Conservation (phyloP, 2,329 filamentous ascomycete genomes). For the Cladophialophora immunda region DNA sequence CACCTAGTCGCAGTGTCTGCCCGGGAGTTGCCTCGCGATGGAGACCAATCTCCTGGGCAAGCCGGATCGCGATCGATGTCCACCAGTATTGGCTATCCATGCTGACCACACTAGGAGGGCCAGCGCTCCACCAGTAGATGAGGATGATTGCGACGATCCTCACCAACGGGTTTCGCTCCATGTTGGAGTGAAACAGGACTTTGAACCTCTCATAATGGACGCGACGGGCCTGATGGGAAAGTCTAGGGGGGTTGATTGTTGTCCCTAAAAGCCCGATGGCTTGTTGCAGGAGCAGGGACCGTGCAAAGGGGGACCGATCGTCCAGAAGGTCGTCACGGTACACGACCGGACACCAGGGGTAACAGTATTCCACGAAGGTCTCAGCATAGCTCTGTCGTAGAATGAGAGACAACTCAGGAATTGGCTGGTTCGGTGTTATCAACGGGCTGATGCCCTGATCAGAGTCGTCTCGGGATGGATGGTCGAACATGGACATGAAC, state of each 20-base stretch:
- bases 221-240: slow-evolving; percentile 50
- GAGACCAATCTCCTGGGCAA: slow-evolving; percentile 56
- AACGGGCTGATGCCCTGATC: slow-evolving; percentile 7
- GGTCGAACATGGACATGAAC: slow-evolving; percentile 16
- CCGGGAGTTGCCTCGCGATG: slow-evolving; percentile 48
- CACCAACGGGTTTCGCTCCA: slow-evolving; percentile 50
- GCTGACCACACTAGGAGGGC: slow-evolving; percentile 49
- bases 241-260: slow-evolving; percentile 53
- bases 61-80: slow-evolving; percentile 54
- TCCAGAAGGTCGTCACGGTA: slow-evolving; percentile 45
- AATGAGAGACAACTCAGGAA: background rate
- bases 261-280: slow-evolving; percentile 53
- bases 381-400: slow-evolving; percentile 13
- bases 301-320: slow-evolving; percentile 41
- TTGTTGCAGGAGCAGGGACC: slow-evolving; percentile 42
- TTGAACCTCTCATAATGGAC: slow-evolving; percentile 52
- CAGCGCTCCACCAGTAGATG: slow-evolving; percentile 58
- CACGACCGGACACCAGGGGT: slow-evolving; percentile 34
- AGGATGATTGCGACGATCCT: slow-evolving; percentile 50
- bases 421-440: background rate
- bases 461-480: background rate
- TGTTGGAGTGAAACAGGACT: slow-evolving; percentile 52
- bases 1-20: slow-evolving; percentile 4
- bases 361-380: slow-evolving; percentile 11
- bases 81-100: slow-evolving; percentile 59